Evolutionary conservation across 495 filamentous ascomycete genomes (phyloP).

Genomic region (Glonium stellatum): DNA sequence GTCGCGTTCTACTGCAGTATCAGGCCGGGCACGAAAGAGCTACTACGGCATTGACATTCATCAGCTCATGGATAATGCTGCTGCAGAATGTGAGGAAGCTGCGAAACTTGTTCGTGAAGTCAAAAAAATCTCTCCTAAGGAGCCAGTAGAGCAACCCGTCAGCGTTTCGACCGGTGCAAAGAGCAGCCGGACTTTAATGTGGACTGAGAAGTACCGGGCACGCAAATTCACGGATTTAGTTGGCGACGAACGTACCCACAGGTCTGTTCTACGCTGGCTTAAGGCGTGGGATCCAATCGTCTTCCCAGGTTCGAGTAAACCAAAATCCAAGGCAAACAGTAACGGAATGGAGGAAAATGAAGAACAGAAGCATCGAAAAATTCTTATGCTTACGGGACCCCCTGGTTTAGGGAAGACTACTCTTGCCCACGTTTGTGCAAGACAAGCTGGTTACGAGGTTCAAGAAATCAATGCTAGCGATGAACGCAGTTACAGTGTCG

Average conservation of each 20-base stretch:
- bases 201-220: constrained; percentile 60
- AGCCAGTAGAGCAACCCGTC: constrained; percentile 21
- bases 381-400: constrained; percentile 81
- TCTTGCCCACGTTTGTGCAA: constrained; percentile 89
- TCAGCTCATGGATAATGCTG: constrained; percentile 60
- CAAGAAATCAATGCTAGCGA: constrained; percentile 85
- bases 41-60: constrained; percentile 94
- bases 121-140: constrained; percentile 3
- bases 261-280: constrained; percentile 85
- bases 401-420: constrained; percentile 96
- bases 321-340: constrained; percentile 44
- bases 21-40: constrained; percentile 67
- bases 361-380: constrained; percentile 70
- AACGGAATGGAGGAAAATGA: constrained; percentile 45
- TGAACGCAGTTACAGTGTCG: constrained; percentile 68
- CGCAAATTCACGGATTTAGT: constrained; percentile 86
- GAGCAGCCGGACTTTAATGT: constrained; percentile 30
- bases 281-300: constrained; percentile 92
- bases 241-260: constrained; percentile 90
- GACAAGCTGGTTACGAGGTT: constrained; percentile 90
- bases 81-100: constrained; percentile 36
- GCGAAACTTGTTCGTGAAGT: neutral
- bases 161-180: constrained; percentile 4
- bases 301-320: constrained; percentile 63
- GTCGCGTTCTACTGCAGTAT: constrained; percentile 56